Percentiles rank a stretch among this genome's conserved stretches.
phyloP scores from a whole-genome alignment of 129 eudicot species.

The Silybum marianum region DNA sequence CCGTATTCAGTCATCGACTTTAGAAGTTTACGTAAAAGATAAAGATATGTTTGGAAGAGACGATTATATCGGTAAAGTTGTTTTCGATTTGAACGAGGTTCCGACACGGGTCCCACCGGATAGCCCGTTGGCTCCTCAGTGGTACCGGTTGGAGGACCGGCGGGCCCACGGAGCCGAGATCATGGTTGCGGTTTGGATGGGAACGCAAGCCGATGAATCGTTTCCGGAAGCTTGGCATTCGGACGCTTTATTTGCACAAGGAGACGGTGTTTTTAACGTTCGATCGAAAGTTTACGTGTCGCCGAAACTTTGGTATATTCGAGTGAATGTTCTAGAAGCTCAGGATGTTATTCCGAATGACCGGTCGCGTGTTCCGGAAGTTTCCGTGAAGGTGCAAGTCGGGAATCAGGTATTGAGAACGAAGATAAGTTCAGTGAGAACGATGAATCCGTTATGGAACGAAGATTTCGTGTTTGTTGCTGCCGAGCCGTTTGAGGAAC shows the following conservation, averaged over 20 bases:
- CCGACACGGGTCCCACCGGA: conserved; percentile 86
- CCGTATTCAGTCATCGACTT: conserved; percentile 60
- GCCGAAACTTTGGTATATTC: conserved; percentile 81
- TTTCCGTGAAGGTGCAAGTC: conserved; percentile 60
- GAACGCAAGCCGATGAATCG: conserved; percentile 68
- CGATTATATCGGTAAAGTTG: conserved; percentile 65
- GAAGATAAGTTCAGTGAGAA: conserved; percentile 43
- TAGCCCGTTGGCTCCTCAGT: conserved; percentile 86
- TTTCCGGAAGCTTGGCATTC: conserved; percentile 80
- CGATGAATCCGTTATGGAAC: conserved; percentile 79
- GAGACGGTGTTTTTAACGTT: conserved; percentile 70
- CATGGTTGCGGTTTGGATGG: conserved; percentile 92
- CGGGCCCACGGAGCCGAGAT: conserved; percentile 48
- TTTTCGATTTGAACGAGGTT: conserved; percentile 71
- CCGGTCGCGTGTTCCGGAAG: conserved; percentile 57
- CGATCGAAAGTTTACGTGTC: conserved; percentile 79
- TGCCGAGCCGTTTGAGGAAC: conserved; percentile 87
- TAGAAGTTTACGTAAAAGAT: conserved; percentile 71
- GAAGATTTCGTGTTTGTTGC: conserved; percentile 84
- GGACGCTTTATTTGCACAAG: conserved; percentile 70
- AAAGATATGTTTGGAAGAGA: conserved; percentile 73
- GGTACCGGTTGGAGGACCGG: conserved; percentile 64
- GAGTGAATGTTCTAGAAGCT: conserved; percentile 78
- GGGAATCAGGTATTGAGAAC: conserved; percentile 67
- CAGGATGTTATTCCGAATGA: conserved; percentile 70